Conservation (phyloP, 768 basidiomycete species). For the Suillus hirtellus region DNA sequence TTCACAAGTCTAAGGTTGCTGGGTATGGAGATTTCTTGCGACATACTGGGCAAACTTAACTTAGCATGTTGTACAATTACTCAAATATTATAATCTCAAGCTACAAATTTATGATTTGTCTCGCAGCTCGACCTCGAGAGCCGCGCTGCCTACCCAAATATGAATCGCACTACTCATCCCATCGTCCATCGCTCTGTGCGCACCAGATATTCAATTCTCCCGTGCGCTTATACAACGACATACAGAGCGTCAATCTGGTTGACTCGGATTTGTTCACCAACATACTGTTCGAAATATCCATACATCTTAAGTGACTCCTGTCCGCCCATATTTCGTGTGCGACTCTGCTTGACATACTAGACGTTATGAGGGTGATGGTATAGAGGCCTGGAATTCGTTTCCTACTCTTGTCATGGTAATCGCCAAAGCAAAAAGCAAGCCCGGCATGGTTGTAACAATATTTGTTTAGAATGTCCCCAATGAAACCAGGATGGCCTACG, state of each 20-base stretch:
- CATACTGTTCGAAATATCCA: slow-evolving; percentile 95
- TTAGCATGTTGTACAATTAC: not conserved
- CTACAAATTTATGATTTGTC: not conserved
- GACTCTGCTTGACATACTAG: slow-evolving; percentile 92
- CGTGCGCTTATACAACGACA: slow-evolving; percentile 95
- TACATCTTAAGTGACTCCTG: slow-evolving; percentile 96
- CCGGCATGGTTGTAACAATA: slow-evolving; percentile 78
- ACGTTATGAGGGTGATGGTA: slow-evolving; percentile 49
- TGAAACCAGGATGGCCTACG: slow-evolving; percentile 25
- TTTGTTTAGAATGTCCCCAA: no score
- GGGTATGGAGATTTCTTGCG: not conserved
- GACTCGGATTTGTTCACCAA: slow-evolving; percentile 75
- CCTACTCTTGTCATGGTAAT: not conserved
- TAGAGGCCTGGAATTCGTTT: slow-evolving; percentile 49
- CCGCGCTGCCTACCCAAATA: not conserved
- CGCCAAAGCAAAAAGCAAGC: slow-evolving; percentile 49
- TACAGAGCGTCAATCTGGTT: slow-evolving; percentile 98
- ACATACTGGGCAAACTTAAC: no score
- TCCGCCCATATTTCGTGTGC: slow-evolving; percentile 87
- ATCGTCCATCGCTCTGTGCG: slow-evolving; percentile 19
- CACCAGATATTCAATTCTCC: slow-evolving; percentile 43
- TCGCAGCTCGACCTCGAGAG: not conserved
- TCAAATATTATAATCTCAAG: not conserved
- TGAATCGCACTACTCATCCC: slow-evolving; percentile 20
- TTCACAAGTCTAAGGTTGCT: not conserved